Conservation (phyloP, 2,329 filamentous ascomycete species). For the Lecanicillium sp. region DNA sequence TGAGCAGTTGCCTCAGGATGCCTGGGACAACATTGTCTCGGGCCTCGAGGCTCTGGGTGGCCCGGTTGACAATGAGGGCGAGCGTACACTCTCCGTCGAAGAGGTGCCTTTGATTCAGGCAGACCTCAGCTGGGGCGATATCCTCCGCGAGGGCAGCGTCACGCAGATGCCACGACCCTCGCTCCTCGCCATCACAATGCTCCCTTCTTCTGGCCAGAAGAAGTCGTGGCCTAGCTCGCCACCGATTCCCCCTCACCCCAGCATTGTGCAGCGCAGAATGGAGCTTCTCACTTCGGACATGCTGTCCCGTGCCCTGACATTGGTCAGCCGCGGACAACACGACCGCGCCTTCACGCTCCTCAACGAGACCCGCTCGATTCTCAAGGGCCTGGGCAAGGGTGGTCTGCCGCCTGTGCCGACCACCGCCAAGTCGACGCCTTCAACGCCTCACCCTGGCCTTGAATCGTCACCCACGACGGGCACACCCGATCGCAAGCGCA, state of each 20-base stretch:
- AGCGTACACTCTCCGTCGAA: constrained; percentile 78
- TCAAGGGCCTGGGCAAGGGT: constrained; percentile 93
- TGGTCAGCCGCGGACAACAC: constrained; percentile 86
- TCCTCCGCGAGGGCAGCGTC: constrained; percentile 79
- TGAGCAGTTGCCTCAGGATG: constrained; percentile 83
- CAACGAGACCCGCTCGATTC: constrained; percentile 86
- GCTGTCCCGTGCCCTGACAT: constrained; percentile 84
- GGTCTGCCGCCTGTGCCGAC: constrained; percentile 79
- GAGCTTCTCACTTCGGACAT: constrained; percentile 96
- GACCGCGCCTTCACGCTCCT: constrained; percentile 90
- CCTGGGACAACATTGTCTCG: constrained; percentile 96
- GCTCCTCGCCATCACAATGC: constrained; percentile 89
- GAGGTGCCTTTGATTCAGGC: constrained; percentile 94
- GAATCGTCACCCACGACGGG: constrained; percentile 39
- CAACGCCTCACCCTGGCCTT: constrained; percentile 41
- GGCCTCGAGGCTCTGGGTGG: constrained; percentile 90
- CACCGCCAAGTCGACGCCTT: constrained; percentile 37
- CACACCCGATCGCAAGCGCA: constrained; percentile 50
- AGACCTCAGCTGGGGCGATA: constrained; percentile 88
- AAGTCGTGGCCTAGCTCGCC: constrained; percentile 62
- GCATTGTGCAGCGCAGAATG: constrained; percentile 94
- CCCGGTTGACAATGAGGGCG: constrained; percentile 77
- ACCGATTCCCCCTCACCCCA: constrained; percentile 90
- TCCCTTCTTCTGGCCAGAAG: constrained; percentile 64
- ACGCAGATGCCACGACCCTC: constrained; percentile 85